Conservation (phyloP, 2,329 filamentous ascomycete species). For the Coccinonectria pachysandricola region DNA sequence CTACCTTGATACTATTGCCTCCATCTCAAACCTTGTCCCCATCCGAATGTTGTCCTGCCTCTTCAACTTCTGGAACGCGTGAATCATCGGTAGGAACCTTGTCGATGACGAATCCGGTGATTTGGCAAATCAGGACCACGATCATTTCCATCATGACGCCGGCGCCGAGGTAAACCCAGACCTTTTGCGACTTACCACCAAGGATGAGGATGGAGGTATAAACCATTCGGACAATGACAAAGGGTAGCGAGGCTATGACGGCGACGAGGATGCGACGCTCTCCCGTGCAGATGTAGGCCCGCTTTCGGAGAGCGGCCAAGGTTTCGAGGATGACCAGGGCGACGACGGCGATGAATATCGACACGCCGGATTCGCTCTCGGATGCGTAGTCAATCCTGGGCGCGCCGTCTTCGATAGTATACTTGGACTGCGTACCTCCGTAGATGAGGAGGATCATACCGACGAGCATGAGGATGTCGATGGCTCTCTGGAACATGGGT, state of each 20-base stretch:
- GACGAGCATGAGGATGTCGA: constrained; percentile 32
- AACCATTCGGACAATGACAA: constrained; percentile 22
- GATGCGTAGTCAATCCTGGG: constrained; percentile 18
- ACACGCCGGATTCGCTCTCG: constrained; percentile 18
- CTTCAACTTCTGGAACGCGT: not conserved
- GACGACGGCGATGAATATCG: constrained; percentile 25
- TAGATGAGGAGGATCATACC: constrained; percentile 26
- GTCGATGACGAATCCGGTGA: constrained; percentile 21
- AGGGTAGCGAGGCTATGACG: constrained; percentile 24
- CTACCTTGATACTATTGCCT: too few relatives aligned
- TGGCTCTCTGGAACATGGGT: constrained; percentile 22
- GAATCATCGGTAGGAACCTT: constrained; percentile 7
- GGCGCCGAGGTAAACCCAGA: constrained; percentile 23
- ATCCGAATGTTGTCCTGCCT: too few relatives aligned
- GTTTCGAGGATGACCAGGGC: constrained; percentile 31
- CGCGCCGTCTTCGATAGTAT: constrained; percentile 10
- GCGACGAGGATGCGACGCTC: constrained; percentile 44
- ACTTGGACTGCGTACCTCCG: constrained; percentile 20
- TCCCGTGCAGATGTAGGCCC: constrained; percentile 32
- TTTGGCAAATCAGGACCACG: constrained; percentile 20
- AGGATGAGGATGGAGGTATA: constrained; percentile 23
- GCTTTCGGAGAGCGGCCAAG: constrained; percentile 29
- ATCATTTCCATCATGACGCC: constrained; percentile 25
- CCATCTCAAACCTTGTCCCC: too few relatives aligned
- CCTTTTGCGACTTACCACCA: constrained; percentile 14